A percentile compares a stretch with the other conserved stretches of the same genome.
Conservation (phyloP, 2,329 filamentous ascomycete species). For the Trichoderma pleuroti region DNA sequence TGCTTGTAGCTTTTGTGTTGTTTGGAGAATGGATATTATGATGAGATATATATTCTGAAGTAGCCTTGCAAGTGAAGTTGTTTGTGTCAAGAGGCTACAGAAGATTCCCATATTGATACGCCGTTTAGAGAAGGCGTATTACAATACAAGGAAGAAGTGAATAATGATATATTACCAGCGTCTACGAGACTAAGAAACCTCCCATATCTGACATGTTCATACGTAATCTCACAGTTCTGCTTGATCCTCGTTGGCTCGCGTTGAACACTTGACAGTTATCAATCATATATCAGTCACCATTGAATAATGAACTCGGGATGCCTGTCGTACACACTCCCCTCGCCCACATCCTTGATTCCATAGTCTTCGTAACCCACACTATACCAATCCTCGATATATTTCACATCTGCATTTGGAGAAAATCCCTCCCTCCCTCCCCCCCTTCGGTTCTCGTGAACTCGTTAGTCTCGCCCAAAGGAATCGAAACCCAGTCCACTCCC, state of each 20-base stretch:
- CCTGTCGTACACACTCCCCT: neutral
- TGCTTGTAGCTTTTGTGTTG: neutral
- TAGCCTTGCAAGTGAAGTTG: neutral
- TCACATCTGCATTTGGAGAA: neutral
- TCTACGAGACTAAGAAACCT: neutral
- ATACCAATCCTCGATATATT: neutral
- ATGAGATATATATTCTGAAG: neutral
- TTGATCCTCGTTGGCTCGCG: neutral
- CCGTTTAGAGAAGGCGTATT: neutral
- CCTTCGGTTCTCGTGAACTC: neutral
- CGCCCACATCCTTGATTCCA: neutral
- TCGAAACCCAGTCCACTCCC: neutral
- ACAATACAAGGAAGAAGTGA: neutral
- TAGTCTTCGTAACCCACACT: neutral
- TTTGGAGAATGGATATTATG: neutral
- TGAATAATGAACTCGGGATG: neutral
- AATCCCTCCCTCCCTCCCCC: neutral
- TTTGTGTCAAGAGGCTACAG: neutral
- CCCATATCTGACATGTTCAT: neutral
- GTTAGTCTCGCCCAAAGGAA: neutral
- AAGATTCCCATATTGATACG: neutral
- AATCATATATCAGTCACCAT: neutral
- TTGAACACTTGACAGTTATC: neutral
- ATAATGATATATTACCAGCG: neutral
- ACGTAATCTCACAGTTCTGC: neutral